Percentiles rank a stretch among this genome's conserved stretches.
phyloP scores from a whole-genome alignment of 495 filamentous ascomycete species.

The Halenospora varia region DNA sequence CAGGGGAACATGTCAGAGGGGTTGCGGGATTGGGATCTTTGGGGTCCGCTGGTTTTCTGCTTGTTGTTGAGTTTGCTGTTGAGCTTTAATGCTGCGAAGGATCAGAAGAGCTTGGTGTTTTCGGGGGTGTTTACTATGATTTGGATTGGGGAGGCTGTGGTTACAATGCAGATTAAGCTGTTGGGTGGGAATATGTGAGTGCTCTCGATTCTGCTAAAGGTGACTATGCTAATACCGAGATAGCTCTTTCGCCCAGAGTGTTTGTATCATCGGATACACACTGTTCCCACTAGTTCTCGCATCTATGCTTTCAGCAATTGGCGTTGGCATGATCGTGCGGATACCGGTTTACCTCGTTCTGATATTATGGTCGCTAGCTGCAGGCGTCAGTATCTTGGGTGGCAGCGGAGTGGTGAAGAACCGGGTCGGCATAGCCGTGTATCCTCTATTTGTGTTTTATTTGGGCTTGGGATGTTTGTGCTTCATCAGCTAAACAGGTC shows the following conservation, averaged over 20 bases:
- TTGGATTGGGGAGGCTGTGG: slow-evolving; percentile 94
- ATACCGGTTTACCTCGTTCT: slow-evolving; percentile 88
- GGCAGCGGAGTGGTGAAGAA: slow-evolving; percentile 94
- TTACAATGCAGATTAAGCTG: slow-evolving; percentile 98
- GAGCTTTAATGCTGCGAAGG: slow-evolving; percentile 65
- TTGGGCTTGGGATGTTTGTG: slow-evolving; percentile 88
- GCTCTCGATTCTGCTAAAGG: slow-evolving; percentile 9
- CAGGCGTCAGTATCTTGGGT: slow-evolving; percentile 91
- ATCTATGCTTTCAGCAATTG: slow-evolving; percentile 77
- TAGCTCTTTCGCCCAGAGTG: slow-evolving; percentile 97
- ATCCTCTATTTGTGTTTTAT: slow-evolving; percentile 95
- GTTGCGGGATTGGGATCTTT: slow-evolving; percentile 93
- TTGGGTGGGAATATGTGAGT: slow-evolving; percentile 96
- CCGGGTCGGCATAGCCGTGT: slow-evolving; percentile 91
- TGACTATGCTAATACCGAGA: slow-evolving; percentile 40
- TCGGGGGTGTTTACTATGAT: slow-evolving; percentile 93
- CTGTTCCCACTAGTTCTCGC: slow-evolving; percentile 98
- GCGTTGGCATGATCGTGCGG: slow-evolving; percentile 68
- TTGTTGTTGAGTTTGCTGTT: slow-evolving; percentile 81
- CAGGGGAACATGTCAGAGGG: slow-evolving; percentile 83
- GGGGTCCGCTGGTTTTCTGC: slow-evolving; percentile 94
- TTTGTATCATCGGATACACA: slow-evolving; percentile 98
- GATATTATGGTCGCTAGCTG: slow-evolving; percentile 87
- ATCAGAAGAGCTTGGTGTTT: slow-evolving; percentile 86
- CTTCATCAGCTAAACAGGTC: slow-evolving; percentile 70